Conservation (phyloP, 805 yeast species). For the Candida jianshihensis region DNA sequence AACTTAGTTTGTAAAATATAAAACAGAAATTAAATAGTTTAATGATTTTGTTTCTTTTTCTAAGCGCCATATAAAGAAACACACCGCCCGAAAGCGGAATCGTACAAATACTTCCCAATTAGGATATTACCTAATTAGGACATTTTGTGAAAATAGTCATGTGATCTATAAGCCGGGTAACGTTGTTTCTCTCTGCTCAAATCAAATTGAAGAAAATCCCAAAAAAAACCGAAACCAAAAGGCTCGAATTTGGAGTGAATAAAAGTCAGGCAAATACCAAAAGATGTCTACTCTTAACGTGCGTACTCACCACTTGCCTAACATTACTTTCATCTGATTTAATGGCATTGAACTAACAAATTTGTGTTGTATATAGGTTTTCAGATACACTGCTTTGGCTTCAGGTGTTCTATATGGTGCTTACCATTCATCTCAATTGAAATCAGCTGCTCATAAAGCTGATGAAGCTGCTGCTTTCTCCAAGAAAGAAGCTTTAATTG, state of each 20-base stretch:
- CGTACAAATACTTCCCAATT: background rate
- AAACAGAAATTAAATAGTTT: too few relatives aligned
- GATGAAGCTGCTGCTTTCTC: conserved; percentile 53
- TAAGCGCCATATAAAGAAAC: too few relatives aligned
- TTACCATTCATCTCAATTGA: conserved; percentile 67
- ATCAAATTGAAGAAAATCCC: background rate
- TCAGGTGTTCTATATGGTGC: conserved; percentile 89
- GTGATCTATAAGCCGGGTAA: background rate
- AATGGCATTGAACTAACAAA: too few relatives aligned
- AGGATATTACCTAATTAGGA: background rate
- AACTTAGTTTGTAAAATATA: too few relatives aligned
- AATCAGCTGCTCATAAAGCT: conserved; percentile 49
- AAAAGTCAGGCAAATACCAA: too few relatives aligned
- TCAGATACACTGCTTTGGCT: conserved; percentile 88
- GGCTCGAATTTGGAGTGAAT: conserved; percentile 3
- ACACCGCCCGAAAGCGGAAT: too few relatives aligned
- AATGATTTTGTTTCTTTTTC: too few relatives aligned
- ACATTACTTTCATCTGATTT: too few relatives aligned
- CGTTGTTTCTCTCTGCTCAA: background rate
- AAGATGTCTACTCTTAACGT: conserved; percentile 46
- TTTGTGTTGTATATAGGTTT: conserved; percentile 40
- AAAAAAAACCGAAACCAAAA: background rate
- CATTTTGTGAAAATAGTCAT: too few relatives aligned
- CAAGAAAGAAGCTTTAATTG: conserved; percentile 67
- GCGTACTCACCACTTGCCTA: conserved; percentile 21